Conservation (phyloP, 2,329 filamentous ascomycete species). For the Talaromyces islandicus region DNA sequence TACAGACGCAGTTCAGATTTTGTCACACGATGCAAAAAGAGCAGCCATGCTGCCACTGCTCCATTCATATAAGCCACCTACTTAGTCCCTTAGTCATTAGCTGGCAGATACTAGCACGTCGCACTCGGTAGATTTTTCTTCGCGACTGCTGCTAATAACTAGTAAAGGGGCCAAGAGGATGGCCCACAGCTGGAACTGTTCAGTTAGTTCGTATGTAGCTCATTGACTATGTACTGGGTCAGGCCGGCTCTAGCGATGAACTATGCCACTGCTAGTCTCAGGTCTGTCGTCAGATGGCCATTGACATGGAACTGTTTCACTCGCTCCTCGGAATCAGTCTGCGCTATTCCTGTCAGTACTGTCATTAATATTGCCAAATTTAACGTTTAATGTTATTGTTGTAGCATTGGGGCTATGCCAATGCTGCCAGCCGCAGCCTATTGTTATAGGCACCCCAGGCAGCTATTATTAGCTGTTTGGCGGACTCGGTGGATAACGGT, state of each 20-base stretch:
- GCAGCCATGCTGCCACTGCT: background rate
- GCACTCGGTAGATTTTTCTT: background rate
- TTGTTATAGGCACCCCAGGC: background rate
- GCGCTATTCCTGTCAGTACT: too few species aligned
- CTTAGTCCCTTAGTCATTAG: background rate
- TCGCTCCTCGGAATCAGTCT: background rate
- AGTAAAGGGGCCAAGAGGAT: background rate
- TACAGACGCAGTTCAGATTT: too few species aligned
- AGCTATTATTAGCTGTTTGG: background rate
- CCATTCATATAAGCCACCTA: background rate
- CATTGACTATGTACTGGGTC: too few species aligned
- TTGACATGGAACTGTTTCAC: background rate
- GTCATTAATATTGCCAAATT: too few species aligned
- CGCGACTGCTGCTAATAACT: background rate
- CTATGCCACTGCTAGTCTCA: too few species aligned
- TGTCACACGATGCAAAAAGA: too few species aligned
- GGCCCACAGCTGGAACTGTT: background rate
- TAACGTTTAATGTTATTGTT: background rate
- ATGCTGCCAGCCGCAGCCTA: background rate
- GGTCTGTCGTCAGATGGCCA: background rate
- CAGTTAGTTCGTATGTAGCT: too few species aligned
- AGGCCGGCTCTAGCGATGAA: too few species aligned
- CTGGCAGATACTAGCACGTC: too few species aligned
- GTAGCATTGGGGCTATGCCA: background rate
- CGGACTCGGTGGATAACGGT: background rate